Conservation (phyloP, 148 eudicot species). For the Polygonum maritimum region DNA sequence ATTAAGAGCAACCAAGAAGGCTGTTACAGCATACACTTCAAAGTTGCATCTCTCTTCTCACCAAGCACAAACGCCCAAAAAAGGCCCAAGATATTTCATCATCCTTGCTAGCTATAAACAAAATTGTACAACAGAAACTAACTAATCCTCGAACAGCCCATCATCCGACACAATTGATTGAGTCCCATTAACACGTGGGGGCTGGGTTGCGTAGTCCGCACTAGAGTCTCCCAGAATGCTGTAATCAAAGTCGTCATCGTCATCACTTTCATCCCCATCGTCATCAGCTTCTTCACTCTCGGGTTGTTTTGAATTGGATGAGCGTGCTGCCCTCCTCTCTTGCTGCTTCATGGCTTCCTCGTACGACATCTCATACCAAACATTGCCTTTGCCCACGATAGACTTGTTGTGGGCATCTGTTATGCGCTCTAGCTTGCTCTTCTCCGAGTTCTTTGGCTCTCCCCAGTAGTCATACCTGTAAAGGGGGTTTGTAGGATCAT, state of each 20-base stretch:
- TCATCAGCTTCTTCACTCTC: slow-evolving; percentile 24
- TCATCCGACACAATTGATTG: slow-evolving; percentile 58
- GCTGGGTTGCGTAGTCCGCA: slow-evolving; percentile 26
- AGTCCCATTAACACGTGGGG: slow-evolving; percentile 74
- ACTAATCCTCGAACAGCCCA: slow-evolving; percentile 69
- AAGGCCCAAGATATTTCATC: too few species aligned
- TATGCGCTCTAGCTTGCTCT: slow-evolving; percentile 65
- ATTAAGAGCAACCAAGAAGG: too few species aligned
- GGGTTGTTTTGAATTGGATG: slow-evolving; percentile 15
- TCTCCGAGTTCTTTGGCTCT: slow-evolving; percentile 92
- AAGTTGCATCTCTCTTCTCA: too few species aligned
- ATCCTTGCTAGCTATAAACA: background rate
- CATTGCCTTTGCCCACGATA: slow-evolving; percentile 63
- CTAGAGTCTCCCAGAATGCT: slow-evolving; percentile 54
- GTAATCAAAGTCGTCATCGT: slow-evolving; percentile 54
- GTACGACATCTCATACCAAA: slow-evolving; percentile 84
- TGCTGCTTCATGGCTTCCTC: slow-evolving; percentile 69
- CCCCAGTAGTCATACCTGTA: slow-evolving; percentile 97
- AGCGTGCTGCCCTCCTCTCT: slow-evolving; percentile 38
- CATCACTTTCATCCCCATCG: slow-evolving; percentile 46
- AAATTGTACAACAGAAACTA: background rate
- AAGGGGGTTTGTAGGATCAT: slow-evolving; percentile 66
- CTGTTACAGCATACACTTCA: too few species aligned
- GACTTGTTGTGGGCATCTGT: slow-evolving; percentile 79
- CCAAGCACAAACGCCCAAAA: too few species aligned